These are phyloP conservation scores for Xylaria scruposa DNA, from an alignment of 495 filamentous ascomycete genomes.

Conservation along the genomic window DNA sequence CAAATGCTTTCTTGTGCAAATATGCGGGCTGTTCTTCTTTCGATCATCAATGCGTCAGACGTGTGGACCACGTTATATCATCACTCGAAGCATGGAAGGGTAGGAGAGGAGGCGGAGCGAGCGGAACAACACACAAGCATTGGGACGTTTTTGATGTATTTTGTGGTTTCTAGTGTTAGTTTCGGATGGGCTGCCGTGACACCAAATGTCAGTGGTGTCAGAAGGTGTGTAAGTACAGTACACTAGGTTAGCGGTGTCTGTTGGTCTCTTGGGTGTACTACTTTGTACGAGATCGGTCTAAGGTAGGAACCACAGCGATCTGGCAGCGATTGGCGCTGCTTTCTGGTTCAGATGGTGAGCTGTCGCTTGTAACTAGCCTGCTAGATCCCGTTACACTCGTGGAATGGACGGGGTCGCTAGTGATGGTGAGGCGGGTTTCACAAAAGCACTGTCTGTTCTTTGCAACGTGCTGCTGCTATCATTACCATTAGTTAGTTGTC, in stretches of 20 bases:
- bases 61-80: conserved; percentile 21
- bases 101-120: background rate
- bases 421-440: conserved; percentile 15
- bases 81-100: background rate
- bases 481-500: conserved; percentile 1
- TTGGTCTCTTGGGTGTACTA: conserved; percentile 12
- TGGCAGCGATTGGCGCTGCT: conserved; percentile 19
- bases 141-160: conserved; percentile 7
- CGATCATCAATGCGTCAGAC: conserved; percentile 23
- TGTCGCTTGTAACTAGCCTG: conserved; percentile 19
- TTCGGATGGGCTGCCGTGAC: conserved; percentile 21
- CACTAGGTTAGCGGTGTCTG: conserved; percentile 20
- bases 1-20: background rate
- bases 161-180: conserved; percentile 10
- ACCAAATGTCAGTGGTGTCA: conserved; percentile 7
- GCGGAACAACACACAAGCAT: conserved; percentile 2
- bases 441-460: conserved; percentile 2
- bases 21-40: conserved; percentile 25
- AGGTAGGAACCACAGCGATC: conserved; percentile 29
- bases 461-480: conserved; percentile 4
- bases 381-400: conserved; percentile 29
- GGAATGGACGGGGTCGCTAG: conserved; percentile 18
- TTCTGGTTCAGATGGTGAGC: conserved; percentile 13
- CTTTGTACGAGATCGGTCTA: conserved; percentile 26
- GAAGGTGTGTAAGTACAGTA: conserved; percentile 7